Conservation (phyloP, 371 early-diverging fungal species). For the Apophysomyces trapeziformis region DNA sequence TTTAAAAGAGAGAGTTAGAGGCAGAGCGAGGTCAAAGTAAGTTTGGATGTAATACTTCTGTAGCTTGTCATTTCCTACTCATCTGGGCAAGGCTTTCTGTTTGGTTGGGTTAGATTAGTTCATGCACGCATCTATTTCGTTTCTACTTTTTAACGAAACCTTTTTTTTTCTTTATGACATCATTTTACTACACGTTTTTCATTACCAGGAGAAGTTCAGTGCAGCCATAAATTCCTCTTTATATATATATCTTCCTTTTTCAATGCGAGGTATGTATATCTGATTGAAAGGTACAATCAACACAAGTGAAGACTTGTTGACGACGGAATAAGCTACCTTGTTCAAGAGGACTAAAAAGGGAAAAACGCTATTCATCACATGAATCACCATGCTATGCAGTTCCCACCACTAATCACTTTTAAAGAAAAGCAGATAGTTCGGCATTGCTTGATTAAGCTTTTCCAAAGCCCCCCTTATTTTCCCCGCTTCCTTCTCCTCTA, state of each 20-base stretch:
- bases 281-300: too few relatives aligned
- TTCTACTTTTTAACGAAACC: background rate
- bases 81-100: background rate
- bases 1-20: background rate
- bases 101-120: conserved; percentile 2
- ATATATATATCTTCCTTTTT: too few relatives aligned
- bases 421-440: background rate
- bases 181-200: conserved; percentile 5
- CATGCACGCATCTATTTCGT: background rate
- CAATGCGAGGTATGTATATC: too few relatives aligned
- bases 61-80: background rate
- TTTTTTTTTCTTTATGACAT: background rate
- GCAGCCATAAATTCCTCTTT: background rate
- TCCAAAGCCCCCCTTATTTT: too few relatives aligned
- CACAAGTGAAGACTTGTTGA: background rate
- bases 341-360: background rate
- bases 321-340: background rate
- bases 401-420: background rate
- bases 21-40: too few relatives aligned
- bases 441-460: background rate
- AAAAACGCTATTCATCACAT: background rate
- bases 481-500: background rate
- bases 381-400: conserved; percentile 6
- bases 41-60: background rate
- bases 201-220: conserved; percentile 8